Base-by-base conservation (phyloP, 129 eudicot genomes). In the Chrysanthemum makinoi region DNA sequence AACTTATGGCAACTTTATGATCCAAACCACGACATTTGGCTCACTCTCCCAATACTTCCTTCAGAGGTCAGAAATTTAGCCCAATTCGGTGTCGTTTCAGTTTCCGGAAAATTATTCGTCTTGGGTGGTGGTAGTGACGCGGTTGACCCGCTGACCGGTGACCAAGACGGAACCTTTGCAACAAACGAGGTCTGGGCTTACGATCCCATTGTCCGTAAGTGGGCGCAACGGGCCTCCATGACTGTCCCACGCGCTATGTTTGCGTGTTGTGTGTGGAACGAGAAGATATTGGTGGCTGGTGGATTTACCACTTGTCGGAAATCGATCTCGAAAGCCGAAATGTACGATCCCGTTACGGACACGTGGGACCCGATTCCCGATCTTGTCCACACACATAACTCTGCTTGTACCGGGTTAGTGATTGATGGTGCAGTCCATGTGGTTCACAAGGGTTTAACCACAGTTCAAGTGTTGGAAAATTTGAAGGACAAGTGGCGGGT, bases 61-160 rank as follows among this genome's bases (percentile, higher is more conserved):
- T 95, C 99, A 54, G 86, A 78, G 30, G 91, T 90, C 18, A 69
- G 84, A 43, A 90, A 87, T 58, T 85, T 95, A 60, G 91, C 96
- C 30, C 83, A 86, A 62, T 95, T 90, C 12, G 97, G 99, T 8
- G 86, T 78, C 0, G 99, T 90, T 77, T 90, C 97, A 3, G 79
- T 88, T 18, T 82, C 83, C 7, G 99, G 99, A 54, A 95, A 88
- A 79, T 70, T 95, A 22, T 95, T 82, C 62, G 96, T 95, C 11
- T 79, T 95, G 19, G 99, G 99, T 60, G 99, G 99, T 28, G 96
- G 97, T 30, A 95, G 99, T 22, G 99, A 90, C n/a, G 97, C 97
- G 9, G 96, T 95, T 14, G 97, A 95, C 66, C 97, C 94, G 12
- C 66, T 66, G 57, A 95, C 99, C 0, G 99, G 99, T n/a, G 99